Evolutionary conservation across 148 eudicot genomes (phyloP).

Genomic region (Rhododendron henanense): DNA sequence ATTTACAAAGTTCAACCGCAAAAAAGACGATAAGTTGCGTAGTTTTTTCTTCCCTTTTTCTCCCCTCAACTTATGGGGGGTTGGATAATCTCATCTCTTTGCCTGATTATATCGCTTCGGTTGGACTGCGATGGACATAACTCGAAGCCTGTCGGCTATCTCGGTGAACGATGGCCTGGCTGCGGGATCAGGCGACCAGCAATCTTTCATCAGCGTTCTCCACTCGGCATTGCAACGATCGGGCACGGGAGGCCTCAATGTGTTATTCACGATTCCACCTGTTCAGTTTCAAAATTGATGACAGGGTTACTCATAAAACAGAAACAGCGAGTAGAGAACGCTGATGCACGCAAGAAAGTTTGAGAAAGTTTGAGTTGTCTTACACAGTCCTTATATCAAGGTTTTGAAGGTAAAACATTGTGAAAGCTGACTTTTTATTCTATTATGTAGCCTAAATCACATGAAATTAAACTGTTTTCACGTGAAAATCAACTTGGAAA

Average conservation of each 20-base stretch:
- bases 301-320: background rate
- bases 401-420: background rate
- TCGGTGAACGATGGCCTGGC: conserved; percentile 80
- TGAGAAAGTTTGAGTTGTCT: background rate
- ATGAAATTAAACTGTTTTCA: background rate
- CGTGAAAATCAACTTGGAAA: background rate
- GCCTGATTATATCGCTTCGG: conserved; percentile 60
- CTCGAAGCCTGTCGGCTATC: conserved; percentile 63
- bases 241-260: conserved; percentile 78
- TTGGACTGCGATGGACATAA: conserved; percentile 55
- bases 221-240: conserved; percentile 79
- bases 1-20: background rate
- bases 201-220: conserved; percentile 89
- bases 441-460: background rate
- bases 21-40: background rate
- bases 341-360: background rate
- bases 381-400: background rate
- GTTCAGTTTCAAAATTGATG: background rate
- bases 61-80: background rate
- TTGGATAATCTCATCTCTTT: conserved; percentile 31
- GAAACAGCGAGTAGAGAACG: background rate
- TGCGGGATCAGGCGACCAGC: conserved; percentile 83
- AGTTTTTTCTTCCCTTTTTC: background rate
- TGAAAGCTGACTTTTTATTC: background rate
- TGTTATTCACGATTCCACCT: conserved; percentile 92